Evolutionary conservation across 768 basidiomycete genomes (phyloP).

Genomic region (Mrakia frigida): DNA sequence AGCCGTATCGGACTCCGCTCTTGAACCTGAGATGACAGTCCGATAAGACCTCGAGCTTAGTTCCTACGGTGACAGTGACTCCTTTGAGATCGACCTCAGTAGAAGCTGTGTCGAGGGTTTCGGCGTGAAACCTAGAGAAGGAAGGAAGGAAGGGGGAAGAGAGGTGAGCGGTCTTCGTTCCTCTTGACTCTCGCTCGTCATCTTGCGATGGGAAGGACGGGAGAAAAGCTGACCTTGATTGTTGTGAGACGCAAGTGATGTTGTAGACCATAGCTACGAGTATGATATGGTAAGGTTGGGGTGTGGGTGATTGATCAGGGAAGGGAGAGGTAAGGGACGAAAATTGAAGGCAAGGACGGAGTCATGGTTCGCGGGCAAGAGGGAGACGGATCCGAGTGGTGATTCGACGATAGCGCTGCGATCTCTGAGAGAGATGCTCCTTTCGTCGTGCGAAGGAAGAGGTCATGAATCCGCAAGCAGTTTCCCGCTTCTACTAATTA

Average conservation of each 20-base stretch:
- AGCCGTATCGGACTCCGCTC: slow-evolving; percentile 45
- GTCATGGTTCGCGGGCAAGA: no score
- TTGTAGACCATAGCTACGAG: background rate
- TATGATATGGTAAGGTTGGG: no score
- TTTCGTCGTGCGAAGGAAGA: no score
- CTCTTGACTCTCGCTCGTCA: no score
- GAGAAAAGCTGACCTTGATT: slow-evolving; percentile 2
- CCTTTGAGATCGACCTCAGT: slow-evolving; percentile 54
- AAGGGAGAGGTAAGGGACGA: no score
- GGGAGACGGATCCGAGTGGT: no score
- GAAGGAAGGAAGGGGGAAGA: background rate
- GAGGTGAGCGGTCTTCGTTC: background rate
- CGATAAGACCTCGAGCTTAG: slow-evolving; percentile 51
- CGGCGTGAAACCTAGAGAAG: slow-evolving; percentile 38
- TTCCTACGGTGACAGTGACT: slow-evolving; percentile 53
- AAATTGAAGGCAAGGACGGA: no score
- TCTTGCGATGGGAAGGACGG: background rate
- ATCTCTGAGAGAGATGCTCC: no score
- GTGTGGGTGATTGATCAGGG: no score
- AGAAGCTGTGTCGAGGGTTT: slow-evolving; percentile 37
- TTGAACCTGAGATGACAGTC: slow-evolving; percentile 56
- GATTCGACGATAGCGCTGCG: no score
- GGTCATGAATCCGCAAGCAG: no score
- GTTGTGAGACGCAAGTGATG: slow-evolving; percentile 11
- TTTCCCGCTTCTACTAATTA: background rate